Percentiles rank a stretch among this genome's conserved stretches.
Evolutionary conservation across 1,284 basidiomycete species (phyloP).

Genomic region (Flammula alnicola): DNA sequence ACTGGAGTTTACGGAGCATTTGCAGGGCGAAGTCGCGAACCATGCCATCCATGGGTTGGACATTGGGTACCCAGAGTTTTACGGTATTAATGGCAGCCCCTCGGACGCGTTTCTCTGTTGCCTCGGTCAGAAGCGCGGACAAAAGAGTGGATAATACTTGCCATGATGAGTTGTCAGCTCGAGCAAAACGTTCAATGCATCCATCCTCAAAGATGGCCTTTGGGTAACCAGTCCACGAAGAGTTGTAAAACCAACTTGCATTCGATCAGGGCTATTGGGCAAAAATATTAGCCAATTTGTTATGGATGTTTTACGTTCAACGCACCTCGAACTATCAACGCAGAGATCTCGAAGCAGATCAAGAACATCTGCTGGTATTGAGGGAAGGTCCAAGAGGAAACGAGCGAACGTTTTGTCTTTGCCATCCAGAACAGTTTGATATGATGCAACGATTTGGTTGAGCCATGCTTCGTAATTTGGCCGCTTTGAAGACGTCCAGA

Average conservation of each 20-base stretch:
- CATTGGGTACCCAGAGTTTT: slow-evolving; percentile 88
- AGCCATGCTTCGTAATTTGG: slow-evolving; percentile 82
- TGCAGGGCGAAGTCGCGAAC: slow-evolving; percentile 77
- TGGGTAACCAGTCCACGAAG: slow-evolving; percentile 86
- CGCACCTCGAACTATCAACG: slow-evolving; percentile 77
- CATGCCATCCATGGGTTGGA: slow-evolving; percentile 78
- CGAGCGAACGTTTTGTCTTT: slow-evolving; percentile 85
- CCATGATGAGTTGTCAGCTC: slow-evolving; percentile 91
- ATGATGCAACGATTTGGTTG: slow-evolving; percentile 76
- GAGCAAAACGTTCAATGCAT: slow-evolving; percentile 80
- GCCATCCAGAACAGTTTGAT: slow-evolving; percentile 76
- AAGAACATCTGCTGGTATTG: slow-evolving; percentile 78
- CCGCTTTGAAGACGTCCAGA: slow-evolving; percentile 45
- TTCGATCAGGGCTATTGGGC: slow-evolving; percentile 49
- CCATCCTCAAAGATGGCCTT: slow-evolving; percentile 78
- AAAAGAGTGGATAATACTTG: slow-evolving; percentile 35
- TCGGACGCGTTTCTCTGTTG: slow-evolving; percentile 77
- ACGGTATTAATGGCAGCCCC: slow-evolving; percentile 93
- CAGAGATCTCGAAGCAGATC: slow-evolving; percentile 81
- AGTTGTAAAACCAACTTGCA: slow-evolving; percentile 87
- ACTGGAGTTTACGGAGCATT: slow-evolving; percentile 75
- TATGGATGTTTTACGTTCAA: not conserved
- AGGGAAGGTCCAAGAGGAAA: slow-evolving; percentile 88
- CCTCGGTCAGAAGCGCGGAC: slow-evolving; percentile 9
- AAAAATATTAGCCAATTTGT: not conserved